Conservation (phyloP, 768 basidiomycete species). For the Panus rudis region DNA sequence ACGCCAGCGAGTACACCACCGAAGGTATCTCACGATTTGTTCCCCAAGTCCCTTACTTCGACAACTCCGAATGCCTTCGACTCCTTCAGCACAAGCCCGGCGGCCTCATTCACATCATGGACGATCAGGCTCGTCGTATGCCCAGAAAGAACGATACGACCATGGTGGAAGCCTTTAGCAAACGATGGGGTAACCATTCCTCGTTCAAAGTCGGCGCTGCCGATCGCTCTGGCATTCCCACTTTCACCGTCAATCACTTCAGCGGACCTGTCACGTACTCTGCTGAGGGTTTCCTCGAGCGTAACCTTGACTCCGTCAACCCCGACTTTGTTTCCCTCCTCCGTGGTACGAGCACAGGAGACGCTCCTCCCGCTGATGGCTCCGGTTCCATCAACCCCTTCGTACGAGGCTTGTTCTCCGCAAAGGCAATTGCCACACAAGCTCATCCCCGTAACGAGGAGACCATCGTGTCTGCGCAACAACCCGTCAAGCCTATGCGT, state of each 20-base stretch:
- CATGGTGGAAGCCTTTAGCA: conserved; percentile 91
- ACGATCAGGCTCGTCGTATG: conserved; percentile 83
- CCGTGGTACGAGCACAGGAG: conserved; percentile 43
- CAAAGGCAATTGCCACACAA: conserved; percentile 85
- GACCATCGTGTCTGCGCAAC: conserved; percentile 91
- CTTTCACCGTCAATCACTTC: conserved; percentile 90
- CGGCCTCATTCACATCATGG: conserved; percentile 95
- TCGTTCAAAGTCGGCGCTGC: conserved; percentile 79
- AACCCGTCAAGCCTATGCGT: conserved; percentile 90
- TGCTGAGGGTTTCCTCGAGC: conserved; percentile 81
- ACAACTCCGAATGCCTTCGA: conserved; percentile 85
- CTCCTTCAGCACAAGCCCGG: conserved; percentile 82
- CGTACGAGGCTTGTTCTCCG: conserved; percentile 83
- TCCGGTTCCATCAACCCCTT: conserved; percentile 86
- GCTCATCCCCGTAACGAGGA: conserved; percentile 91
- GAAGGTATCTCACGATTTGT: conserved; percentile 73
- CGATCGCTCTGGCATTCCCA: conserved; percentile 73
- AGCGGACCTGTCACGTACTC: conserved; percentile 91
- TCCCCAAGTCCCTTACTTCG: conserved; percentile 73
- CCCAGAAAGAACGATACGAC: conserved; percentile 90
- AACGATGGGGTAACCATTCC: conserved; percentile 91
- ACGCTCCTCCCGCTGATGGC: conserved; percentile 50
- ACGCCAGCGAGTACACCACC: conserved; percentile 74
- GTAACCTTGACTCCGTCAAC: conserved; percentile 84
- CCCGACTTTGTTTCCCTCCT: conserved; percentile 90